A percentile compares a stretch with the other conserved stretches of the same genome.
phyloP scores from a whole-genome alignment of 169 alveolate species.

The Cryptosporidium sp. region DNA sequence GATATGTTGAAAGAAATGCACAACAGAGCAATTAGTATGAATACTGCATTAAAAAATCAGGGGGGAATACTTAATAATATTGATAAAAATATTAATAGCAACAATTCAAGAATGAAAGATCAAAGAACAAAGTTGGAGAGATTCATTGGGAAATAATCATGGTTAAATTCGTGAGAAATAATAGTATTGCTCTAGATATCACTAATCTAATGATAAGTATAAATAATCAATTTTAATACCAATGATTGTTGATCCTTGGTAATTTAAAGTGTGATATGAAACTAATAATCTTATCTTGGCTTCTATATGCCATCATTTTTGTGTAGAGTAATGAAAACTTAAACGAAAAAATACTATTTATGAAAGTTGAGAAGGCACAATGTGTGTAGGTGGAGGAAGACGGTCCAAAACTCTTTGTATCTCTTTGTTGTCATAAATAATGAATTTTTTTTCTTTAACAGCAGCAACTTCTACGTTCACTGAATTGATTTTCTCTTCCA shows the following conservation, averaged over 20 bases:
- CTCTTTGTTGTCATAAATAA: slow-evolving; percentile 20
- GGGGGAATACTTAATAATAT: slow-evolving; percentile 30
- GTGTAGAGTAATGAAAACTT: neutral
- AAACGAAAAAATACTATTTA: neutral
- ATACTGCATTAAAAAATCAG: slow-evolving; percentile 39
- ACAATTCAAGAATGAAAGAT: slow-evolving; percentile 51
- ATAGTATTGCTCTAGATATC: neutral
- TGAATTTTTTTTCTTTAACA: slow-evolving; percentile 74
- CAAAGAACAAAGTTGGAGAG: slow-evolving; percentile 48
- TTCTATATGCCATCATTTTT: neutral
- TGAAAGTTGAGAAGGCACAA: slow-evolving; percentile 59
- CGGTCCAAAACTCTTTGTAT: slow-evolving; percentile 44
- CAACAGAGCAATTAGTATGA: slow-evolving; percentile 49
- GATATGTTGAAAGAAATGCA: slow-evolving; percentile 67
- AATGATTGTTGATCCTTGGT: neutral
- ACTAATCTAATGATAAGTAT: slow-evolving; percentile 1
- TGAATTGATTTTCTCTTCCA: slow-evolving; percentile 96
- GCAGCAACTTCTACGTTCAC: slow-evolving; percentile 96
- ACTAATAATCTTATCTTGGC: neutral
- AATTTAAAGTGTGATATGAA: neutral
- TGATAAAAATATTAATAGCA: slow-evolving; percentile 13
- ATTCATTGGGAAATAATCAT: slow-evolving; percentile 20
- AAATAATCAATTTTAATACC: neutral
- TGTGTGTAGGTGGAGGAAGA: slow-evolving; percentile 73
- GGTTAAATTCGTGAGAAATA: neutral